Base-by-base conservation (phyloP, 805 yeast genomes). In the Candida quercuum region DNA sequence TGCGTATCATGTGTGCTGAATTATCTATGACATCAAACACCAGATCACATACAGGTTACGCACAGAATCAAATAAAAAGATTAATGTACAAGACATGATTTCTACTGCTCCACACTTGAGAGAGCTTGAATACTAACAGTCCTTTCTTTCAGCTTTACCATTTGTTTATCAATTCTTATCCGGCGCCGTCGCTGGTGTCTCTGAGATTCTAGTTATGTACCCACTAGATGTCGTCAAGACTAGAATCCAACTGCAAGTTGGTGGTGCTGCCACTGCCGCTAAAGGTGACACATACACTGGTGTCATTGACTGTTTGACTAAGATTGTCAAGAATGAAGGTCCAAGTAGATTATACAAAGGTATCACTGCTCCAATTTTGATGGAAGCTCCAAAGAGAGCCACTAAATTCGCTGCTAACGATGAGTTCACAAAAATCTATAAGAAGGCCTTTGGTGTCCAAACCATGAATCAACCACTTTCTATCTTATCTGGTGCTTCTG, bases 311-410 rank as follows among this genome's bases (percentile, higher is more conserved):
- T 86, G 96, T 60, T 63, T 93, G 51, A 64, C 72, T 45, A 88
- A 89, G 64, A 91, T 93, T 51, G 74, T 93, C 51, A 77, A 75
- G 52, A 79, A 76, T 49, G 99, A 93, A 63, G 99, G 99, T 36
- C 72, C 78, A 29, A 64, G 82, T 10, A 72, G 93, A 46, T 73
- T 91, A 41, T 93, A 93, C 66, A 80, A 89, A 58, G 99, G 99
- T 48, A 93, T 93, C 54, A 68, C 85, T 22, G 96, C 99, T 18
- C 99, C 99, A 24, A 86, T 93, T 50, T 71, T 93, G 54, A 93
- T 93, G 99, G 99, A 93, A 64, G 99, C 98, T 12, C 99, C 99
- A 47, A 93, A 93, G 72, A 80, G 99, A 69, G 99, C 99, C 29
- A 89, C 96, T 48, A 93, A 93, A 64, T 93, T 93, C 60, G 97